Evolutionary conservation across 257 asterid species (phyloP), one percentile per base, ranked within the genome.

Genomic region (Solanum tarijense): DNA sequence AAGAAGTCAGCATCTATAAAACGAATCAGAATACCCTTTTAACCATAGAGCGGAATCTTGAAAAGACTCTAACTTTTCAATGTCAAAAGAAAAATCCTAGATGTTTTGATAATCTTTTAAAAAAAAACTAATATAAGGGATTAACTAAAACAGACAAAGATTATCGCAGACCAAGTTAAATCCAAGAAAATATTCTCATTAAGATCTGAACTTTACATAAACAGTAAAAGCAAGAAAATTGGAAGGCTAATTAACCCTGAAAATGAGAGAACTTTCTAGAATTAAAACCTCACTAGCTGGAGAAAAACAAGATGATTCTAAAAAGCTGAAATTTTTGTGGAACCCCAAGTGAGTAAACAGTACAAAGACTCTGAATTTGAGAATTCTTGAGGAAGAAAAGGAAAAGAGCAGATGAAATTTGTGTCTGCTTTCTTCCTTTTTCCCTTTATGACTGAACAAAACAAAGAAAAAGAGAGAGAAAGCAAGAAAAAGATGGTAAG

Each of bases 11-110:
- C 90, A 82, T 90, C 88, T 46, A 68, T 52, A 11, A 89, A 89
- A 87, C 93, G 98, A 94, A 95, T 94, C 96, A 89, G 98, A 96
- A 95, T 94, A 92, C 91, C 87, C 92, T 92, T 88, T 92, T 68
- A 46, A 91, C 91, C 74, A 87, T 91, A 91, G 66, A 58, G 66
- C 94, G 90, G 98, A 94, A 94, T 95, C 98, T 93, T 23, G 87
- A 90, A 93, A 94, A 91, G 93, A 87, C 92, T 25, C 85, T 88
- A 82, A 31, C 68, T 93, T 85, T 91, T 68, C 86, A 89, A 92
- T 91, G 89, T 89, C 91, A 91, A 90, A 87, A 82, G 86, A 85
- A 90, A 88, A 90, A 79, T 81, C 88, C 90, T 29, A 87, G 86
- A 74, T 74, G 89, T 48, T 81, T 27, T 85, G 91, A 87, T 91